phyloP scores from a whole-genome alignment of 345 rosid genomes.

The Turritis glabra region DNA sequence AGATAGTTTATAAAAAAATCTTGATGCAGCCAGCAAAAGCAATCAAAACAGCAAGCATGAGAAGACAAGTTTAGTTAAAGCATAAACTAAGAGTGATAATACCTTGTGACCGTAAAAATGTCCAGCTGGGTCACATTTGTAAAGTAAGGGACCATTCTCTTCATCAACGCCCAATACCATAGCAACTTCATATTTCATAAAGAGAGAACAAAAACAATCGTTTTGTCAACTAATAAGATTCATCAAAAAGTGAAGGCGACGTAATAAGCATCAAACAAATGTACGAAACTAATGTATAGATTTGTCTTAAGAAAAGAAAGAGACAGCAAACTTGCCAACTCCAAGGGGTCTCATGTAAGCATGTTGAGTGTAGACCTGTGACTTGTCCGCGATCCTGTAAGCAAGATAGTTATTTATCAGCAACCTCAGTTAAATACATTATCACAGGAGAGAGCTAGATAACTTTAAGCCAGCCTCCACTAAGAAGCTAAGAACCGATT shows the following conservation, averaged over 20 bases:
- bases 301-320: not conserved
- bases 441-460: not conserved
- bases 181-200: conserved; percentile 56
- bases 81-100: not conserved
- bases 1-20: not conserved
- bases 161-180: conserved; percentile 95
- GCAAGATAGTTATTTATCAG: not conserved
- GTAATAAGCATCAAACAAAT: not conserved
- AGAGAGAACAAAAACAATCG: not conserved
- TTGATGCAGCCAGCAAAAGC: not conserved
- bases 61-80: not conserved
- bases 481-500: not conserved
- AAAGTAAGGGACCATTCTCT: conserved; percentile 85
- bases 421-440: not conserved
- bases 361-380: conserved; percentile 96
- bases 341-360: conserved; percentile 99
- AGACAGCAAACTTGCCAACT: conserved; percentile 60
- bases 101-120: conserved; percentile 98
- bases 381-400: conserved; percentile 90
- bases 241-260: not conserved
- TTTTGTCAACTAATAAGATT: not conserved
- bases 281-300: not conserved
- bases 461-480: not conserved
- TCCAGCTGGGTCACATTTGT: conserved; percentile 98
- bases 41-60: not conserved